Percentiles rank a stretch among this genome's conserved stretches.
Evolutionary conservation across 257 asterid genomes (phyloP).

Genomic region (Jaltomata sinuosa): DNA sequence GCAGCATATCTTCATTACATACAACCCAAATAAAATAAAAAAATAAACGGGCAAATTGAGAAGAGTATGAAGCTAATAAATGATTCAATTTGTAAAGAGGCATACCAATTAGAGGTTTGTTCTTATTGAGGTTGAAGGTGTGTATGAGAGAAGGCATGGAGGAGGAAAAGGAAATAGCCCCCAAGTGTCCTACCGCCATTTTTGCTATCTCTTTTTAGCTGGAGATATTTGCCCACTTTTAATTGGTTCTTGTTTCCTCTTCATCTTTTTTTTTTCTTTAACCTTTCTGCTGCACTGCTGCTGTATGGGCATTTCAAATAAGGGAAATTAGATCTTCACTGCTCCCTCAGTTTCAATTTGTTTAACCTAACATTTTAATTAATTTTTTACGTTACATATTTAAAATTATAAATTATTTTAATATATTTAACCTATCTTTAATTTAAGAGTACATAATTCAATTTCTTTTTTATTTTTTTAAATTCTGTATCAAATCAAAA

Average conservation of each 20-base stretch:
- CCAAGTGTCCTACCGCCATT: conserved; percentile 34
- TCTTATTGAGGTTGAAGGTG: conserved; percentile 11
- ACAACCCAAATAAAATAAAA: not conserved
- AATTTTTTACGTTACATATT: too few relatives aligned
- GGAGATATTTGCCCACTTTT: not conserved
- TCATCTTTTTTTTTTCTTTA: not conserved
- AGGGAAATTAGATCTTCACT: too few relatives aligned
- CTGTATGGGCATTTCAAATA: not conserved
- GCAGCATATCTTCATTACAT: not conserved
- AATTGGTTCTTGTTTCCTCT: not conserved
- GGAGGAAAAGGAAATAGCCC: conserved; percentile 32
- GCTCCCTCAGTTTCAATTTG: too few relatives aligned
- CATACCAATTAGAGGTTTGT: conserved; percentile 38
- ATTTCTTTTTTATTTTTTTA: too few relatives aligned
- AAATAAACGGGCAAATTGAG: not conserved
- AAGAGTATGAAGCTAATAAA: not conserved
- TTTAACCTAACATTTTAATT: too few relatives aligned
- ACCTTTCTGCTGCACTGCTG: not conserved
- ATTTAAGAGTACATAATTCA: too few relatives aligned
- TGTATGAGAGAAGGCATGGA: conserved; percentile 16
- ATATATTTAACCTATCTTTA: too few relatives aligned
- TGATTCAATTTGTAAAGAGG: not conserved
- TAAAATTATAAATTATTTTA: too few relatives aligned
- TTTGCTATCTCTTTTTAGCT: not conserved
- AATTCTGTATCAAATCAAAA: too few relatives aligned